Conservation (phyloP, 768 basidiomycete genomes). For the Serendipita sp. region DNA sequence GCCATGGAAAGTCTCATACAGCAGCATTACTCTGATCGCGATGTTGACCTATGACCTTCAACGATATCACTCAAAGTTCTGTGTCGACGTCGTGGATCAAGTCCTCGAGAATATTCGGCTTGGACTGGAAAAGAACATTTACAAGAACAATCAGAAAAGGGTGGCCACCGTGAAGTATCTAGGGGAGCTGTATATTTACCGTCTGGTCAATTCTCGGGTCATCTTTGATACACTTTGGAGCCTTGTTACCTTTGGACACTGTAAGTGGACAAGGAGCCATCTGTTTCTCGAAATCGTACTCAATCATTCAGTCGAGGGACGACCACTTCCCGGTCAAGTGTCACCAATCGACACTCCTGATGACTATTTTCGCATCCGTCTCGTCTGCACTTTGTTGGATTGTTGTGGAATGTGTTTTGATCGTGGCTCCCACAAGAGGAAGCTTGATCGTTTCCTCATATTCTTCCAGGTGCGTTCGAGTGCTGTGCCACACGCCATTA, state of each 20-base stretch:
- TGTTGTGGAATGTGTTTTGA: slow-evolving; percentile 98
- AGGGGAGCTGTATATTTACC: slow-evolving; percentile 94
- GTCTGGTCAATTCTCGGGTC: slow-evolving; percentile 73
- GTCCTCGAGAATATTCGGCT: slow-evolving; percentile 83
- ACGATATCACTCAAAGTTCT: slow-evolving; percentile 80
- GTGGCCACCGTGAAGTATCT: slow-evolving; percentile 88
- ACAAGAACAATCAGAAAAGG: slow-evolving; percentile 87
- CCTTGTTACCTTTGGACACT: slow-evolving; percentile 86
- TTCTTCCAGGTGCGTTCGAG: slow-evolving; percentile 67
- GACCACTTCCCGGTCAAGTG: slow-evolving; percentile 63
- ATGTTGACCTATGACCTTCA: slow-evolving; percentile 93
- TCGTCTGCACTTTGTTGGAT: slow-evolving; percentile 85
- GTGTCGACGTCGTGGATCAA: slow-evolving; percentile 80
- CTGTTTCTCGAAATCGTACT: neutral
- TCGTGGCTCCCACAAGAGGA: slow-evolving; percentile 79
- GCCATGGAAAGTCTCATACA: slow-evolving; percentile 93
- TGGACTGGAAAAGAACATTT: slow-evolving; percentile 86
- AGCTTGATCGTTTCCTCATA: slow-evolving; percentile 78
- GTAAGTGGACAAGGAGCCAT: slow-evolving; percentile 34
- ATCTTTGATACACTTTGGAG: slow-evolving; percentile 93
- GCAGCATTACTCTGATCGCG: slow-evolving; percentile 75
- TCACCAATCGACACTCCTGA: slow-evolving; percentile 80
- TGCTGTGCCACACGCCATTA: neutral
- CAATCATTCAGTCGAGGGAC: slow-evolving; percentile 54
- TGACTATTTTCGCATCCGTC: slow-evolving; percentile 87